Evolutionary conservation across 129 eudicot species (phyloP), one percentile per base, ranked within the genome.

Genomic region (Flaveria ramosissima): DNA sequence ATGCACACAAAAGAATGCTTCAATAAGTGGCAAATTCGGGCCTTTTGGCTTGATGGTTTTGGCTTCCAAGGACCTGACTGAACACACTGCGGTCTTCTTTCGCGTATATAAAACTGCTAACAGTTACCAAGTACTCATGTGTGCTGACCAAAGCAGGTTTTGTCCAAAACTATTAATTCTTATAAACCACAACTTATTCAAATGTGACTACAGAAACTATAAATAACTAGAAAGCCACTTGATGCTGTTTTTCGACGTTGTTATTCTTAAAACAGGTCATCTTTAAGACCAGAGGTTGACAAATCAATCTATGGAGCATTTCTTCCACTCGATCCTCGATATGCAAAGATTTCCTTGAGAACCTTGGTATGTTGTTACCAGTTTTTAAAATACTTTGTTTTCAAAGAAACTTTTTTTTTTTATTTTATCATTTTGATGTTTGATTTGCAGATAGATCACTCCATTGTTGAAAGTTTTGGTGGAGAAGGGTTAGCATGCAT

Each of bases 401-500:
- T 24, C 3, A 36, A 41, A 62, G 3, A 41, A 15, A 20, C 27
- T 4, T 36, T 36, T 36, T 36, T 36, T 36, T 36, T 5, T 36
- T 30, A 1, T 1, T 27, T 7, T 66, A n/a, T 67, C 16, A 19
- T 21, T 42, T 4, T 57, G 26, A 27, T 70, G n/a, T 55, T 24
- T 17, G 30, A 65, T 19, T 68, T 78, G 78, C 80, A 88, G 89
- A 77, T 88, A 20, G 92, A 88, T 21, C 89, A 82, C 57, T 88
- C 92, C 8, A 83, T 88, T 19, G 67, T 88, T 1, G 92, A 85
- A 83, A 88, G 84, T 53, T 88, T 88, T 85, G 92, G 89, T 46
- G 87, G 85, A 62, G 80, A 52, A 66, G 92, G 89, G 24, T 74
- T 73, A 59, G 71, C 73, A 55, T 88, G 92, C 80, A 88, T 85